A percentile compares a stretch with the other conserved stretches of the same genome.
Conservation (phyloP, 768 basidiomycete genomes). For the Mycena rebaudengoi region DNA sequence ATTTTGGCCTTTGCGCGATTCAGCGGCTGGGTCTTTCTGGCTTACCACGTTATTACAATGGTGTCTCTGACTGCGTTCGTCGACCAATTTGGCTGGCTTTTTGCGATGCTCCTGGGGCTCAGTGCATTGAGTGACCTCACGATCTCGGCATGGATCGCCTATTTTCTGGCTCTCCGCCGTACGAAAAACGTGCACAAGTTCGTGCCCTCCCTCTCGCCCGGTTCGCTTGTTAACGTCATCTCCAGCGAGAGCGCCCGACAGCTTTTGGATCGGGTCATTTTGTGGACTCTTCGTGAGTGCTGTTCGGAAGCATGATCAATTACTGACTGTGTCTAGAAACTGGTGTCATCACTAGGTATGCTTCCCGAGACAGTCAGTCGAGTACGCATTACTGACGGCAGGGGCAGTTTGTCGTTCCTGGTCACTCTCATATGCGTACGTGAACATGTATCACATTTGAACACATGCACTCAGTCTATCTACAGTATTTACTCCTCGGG, state of each 20-base stretch:
- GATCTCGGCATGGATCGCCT: constrained; percentile 28
- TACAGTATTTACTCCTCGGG: constrained; percentile 24
- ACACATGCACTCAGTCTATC: background rate
- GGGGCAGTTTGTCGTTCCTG: constrained; percentile 22
- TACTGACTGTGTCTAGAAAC: constrained; percentile 15
- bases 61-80: constrained; percentile 6
- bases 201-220: background rate
- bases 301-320: background rate
- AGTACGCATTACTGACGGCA: background rate
- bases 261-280: constrained; percentile 25
- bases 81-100: constrained; percentile 22
- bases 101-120: constrained; percentile 23
- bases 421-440: constrained; percentile 22
- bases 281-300: constrained; percentile 27
- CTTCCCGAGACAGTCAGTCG: background rate
- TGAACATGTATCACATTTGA: background rate
- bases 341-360: constrained; percentile 27
- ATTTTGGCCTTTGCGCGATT: constrained; percentile 19
- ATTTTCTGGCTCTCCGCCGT: constrained; percentile 21
- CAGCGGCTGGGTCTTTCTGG: constrained; percentile 27
- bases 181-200: constrained; percentile 18
- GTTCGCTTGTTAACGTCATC: background rate
- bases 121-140: constrained; percentile 20
- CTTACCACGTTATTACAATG: constrained; percentile 15
- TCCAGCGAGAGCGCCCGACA: constrained; percentile 22